These are phyloP conservation scores for Cytospora schulzeri DNA, from an alignment of 2,329 filamentous ascomycete species.

Conservation along the genomic window DNA sequence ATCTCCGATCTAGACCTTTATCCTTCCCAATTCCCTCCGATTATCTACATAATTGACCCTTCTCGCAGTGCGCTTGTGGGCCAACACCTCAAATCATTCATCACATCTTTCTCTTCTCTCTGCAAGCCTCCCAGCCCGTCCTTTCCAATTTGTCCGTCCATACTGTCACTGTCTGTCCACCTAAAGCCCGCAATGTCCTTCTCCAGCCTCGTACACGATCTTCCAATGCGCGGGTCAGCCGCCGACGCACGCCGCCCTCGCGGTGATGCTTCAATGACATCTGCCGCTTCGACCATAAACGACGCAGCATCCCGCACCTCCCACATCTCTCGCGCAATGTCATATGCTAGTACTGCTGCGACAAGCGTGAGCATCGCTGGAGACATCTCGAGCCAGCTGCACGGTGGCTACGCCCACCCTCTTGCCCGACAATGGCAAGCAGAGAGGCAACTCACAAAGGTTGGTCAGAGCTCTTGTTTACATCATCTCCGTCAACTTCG, in stretches of 20 bases:
- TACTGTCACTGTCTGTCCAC: too few relatives aligned
- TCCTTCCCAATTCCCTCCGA: neutral
- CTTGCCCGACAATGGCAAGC: conserved; percentile 81
- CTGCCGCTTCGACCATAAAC: conserved; percentile 56
- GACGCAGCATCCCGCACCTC: conserved; percentile 62
- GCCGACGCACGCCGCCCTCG: conserved; percentile 42
- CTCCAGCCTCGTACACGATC: conserved; percentile 67
- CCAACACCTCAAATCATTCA: neutral
- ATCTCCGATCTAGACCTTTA: conserved; percentile 8
- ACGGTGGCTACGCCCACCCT: conserved; percentile 81
- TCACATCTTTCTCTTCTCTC: too few relatives aligned
- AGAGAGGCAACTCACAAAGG: conserved; percentile 84
- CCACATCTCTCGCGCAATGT: conserved; percentile 65
- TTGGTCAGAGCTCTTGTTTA: conserved; percentile 36
- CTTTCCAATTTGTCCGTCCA: neutral
- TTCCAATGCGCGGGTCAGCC: conserved; percentile 59
- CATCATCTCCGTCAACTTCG: neutral
- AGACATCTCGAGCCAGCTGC: conserved; percentile 81
- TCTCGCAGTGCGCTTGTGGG: neutral
- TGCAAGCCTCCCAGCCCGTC: conserved; percentile 3
- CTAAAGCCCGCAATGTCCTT: conserved; percentile 57
- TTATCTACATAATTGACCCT: neutral
- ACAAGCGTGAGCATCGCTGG: conserved; percentile 71
- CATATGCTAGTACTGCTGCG: conserved; percentile 66
- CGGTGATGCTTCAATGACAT: conserved; percentile 44